These are phyloP conservation scores for Mortierella sp. DNA, from an alignment of 371 early-diverging fungal genomes.

Conservation along the genomic window DNA sequence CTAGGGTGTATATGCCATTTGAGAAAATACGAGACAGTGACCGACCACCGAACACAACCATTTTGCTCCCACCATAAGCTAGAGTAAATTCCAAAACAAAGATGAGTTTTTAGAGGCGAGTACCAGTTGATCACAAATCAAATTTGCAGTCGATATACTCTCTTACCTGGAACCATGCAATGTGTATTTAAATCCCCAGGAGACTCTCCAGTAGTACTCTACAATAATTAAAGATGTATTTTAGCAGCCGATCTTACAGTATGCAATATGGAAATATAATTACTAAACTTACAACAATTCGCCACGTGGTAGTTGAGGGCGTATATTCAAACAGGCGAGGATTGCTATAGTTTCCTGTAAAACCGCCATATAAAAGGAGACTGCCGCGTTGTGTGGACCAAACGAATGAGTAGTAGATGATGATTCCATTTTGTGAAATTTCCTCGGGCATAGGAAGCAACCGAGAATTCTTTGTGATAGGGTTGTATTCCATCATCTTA, in stretches of 20 bases:
- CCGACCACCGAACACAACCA: background rate
- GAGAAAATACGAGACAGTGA: too few relatives aligned
- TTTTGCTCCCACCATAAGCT: background rate
- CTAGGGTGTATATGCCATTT: background rate
- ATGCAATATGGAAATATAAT: too few relatives aligned
- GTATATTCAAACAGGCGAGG: background rate
- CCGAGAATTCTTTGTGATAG: background rate
- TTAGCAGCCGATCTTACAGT: too few relatives aligned
- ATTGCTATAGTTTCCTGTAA: background rate
- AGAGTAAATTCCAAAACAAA: background rate
- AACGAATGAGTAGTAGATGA: background rate
- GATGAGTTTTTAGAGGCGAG: background rate
- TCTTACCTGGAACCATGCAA: background rate
- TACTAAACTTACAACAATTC: background rate
- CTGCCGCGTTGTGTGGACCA: background rate
- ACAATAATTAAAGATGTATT: too few relatives aligned
- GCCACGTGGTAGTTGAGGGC: background rate
- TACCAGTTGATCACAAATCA: background rate
- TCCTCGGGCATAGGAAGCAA: background rate
- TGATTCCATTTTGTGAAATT: background rate
- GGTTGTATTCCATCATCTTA: background rate
- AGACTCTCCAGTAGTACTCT: too few relatives aligned
- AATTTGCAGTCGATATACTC: background rate
- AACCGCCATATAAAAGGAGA: background rate
- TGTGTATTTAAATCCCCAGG: background rate